Conservation (phyloP, 2,329 filamentous ascomycete species). For the Monosporascus sp. region DNA sequence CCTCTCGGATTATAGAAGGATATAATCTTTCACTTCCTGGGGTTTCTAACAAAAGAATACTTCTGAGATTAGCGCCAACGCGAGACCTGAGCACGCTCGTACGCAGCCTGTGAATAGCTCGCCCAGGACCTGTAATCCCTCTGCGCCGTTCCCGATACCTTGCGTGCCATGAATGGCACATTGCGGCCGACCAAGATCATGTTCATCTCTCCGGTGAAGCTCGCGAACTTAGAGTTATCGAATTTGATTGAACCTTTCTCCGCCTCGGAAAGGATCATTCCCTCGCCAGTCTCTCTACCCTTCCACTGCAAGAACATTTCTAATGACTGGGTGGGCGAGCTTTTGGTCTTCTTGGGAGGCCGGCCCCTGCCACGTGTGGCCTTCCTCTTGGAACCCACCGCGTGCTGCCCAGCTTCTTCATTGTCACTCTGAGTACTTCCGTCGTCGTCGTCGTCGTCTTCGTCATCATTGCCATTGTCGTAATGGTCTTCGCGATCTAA, state of each 20-base stretch:
- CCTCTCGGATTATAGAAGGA: too few species aligned
- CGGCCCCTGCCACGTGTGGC: neutral
- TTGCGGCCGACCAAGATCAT: conserved; percentile 15
- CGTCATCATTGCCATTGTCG: conserved; percentile 3
- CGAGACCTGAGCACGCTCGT: conserved; percentile 2
- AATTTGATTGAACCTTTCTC: conserved; percentile 22
- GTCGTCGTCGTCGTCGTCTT: conserved; percentile 3
- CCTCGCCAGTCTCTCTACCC: conserved; percentile 20
- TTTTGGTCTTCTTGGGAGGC: conserved; percentile 10
- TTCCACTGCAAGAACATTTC: conserved; percentile 21
- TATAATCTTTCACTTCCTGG: too few species aligned
- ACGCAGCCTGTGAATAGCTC: conserved; percentile 14
- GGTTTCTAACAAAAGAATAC: too few species aligned
- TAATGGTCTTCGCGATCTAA: conserved; percentile 6
- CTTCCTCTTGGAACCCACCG: conserved; percentile 17
- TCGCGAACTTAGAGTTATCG: conserved; percentile 20
- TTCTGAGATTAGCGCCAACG: conserved; percentile 3
- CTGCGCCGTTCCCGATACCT: conserved; percentile 13
- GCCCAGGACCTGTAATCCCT: conserved; percentile 14
- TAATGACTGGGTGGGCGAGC: conserved; percentile 6
- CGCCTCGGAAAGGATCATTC: conserved; percentile 14
- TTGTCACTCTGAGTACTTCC: neutral
- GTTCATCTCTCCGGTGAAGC: conserved; percentile 18
- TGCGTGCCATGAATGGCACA: conserved; percentile 19
- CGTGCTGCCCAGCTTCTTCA: neutral